These are phyloP conservation scores for Graphium sp. DNA, from an alignment of 2,329 filamentous ascomycete genomes.

Conservation along the genomic window DNA sequence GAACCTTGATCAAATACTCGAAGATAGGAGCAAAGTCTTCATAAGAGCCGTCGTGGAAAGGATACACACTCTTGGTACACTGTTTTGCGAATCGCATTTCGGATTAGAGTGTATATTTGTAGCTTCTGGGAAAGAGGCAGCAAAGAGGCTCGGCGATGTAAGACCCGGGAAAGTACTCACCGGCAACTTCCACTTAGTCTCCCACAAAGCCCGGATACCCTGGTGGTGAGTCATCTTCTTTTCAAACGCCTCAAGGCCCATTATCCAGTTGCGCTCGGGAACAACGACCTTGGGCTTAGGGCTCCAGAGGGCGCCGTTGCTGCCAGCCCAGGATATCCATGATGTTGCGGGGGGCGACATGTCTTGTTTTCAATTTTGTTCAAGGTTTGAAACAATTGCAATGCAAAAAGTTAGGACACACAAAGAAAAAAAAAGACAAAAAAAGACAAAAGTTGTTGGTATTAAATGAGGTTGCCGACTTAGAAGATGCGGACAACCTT, in stretches of 20 bases:
- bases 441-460: not conserved
- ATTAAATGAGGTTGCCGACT: not conserved
- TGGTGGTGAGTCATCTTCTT: conserved; percentile 36
- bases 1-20: conserved; percentile 38
- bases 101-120: too few relatives aligned
- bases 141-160: too few relatives aligned
- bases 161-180: conserved; percentile 19
- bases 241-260: conserved; percentile 24
- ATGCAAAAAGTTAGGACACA: not conserved
- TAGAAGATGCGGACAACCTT: not conserved
- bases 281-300: conserved; percentile 5
- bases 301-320: conserved; percentile 1
- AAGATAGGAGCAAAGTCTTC: conserved; percentile 58
- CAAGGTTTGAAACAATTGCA: not conserved
- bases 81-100: too few relatives aligned
- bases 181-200: conserved; percentile 58
- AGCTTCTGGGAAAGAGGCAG: too few relatives aligned
- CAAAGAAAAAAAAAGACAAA: not conserved
- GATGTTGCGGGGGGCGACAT: conserved; percentile 13
- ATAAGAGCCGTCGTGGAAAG: conserved; percentile 55
- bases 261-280: conserved; percentile 20
- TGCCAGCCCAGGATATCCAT: not conserved
- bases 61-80: conserved; percentile 47
- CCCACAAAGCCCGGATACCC: conserved; percentile 49
- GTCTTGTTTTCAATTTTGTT: conserved; percentile 3